Base-by-base conservation (phyloP, 2,329 filamentous ascomycete species). In the Colletotrichum noveboracense region DNA sequence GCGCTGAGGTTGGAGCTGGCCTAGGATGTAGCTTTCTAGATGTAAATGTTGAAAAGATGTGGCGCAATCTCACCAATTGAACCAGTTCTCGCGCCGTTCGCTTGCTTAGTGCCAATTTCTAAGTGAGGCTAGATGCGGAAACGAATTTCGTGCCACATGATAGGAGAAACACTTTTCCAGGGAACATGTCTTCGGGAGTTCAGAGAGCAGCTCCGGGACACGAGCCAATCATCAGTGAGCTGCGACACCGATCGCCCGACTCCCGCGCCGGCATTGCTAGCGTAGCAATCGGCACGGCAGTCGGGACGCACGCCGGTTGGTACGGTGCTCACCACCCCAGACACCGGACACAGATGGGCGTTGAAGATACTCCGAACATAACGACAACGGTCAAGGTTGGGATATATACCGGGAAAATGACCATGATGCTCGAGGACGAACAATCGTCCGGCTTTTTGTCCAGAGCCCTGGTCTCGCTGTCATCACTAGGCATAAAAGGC, bases 1-100 rank as follows among this genome's bases (percentile, higher is more conserved):
- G 91, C 92, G 3, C 79, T 93, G 80, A 85, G 91, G 66, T 79
- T 93, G 62, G 92, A 93, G 79, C 80, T 93, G 16, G 80, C 81
- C 56, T 88, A 83, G 24, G 4, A 2, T 38, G 5, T 18, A 38
- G 16, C 2, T n/a, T n/a, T 5, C 5, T 1, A 2, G 34, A 43
- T 8, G 36, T 9, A 8, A n/a, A 43, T n/a, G 3, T 43, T 6
- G 38, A 43, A n/a, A 43, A 43, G 8, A 4, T 14, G 26, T 28
- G 26, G 26, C 26, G 26, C 6, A 7, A 28, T 28, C 28, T 28
- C 28, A 7, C 16, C 16, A 18, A 38, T 8, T 3, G 14, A 38
- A 18, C 7, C 6, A 38, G 14, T 38, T 16, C 36, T 8, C 26
- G 26, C 26, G 26, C 5, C 4, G 4, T 26, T 26, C 26, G 4